Conservation (phyloP, 2,329 filamentous ascomycete genomes). For the Helotiales sp. region DNA sequence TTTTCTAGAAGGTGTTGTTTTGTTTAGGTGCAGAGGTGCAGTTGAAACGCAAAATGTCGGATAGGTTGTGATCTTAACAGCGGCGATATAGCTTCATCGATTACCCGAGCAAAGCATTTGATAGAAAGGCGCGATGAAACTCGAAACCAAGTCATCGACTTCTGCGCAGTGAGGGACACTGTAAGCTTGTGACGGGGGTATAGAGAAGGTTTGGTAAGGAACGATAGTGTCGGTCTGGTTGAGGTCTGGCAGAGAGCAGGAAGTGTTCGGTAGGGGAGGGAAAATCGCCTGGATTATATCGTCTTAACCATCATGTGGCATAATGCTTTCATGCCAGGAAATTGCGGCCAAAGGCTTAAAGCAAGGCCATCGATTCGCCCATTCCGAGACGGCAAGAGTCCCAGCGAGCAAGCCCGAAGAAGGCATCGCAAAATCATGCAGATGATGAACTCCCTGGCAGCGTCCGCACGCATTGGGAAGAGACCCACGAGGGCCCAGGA, state of each 20-base stretch:
- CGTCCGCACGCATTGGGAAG: constrained; percentile 22
- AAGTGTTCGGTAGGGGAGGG: constrained; percentile 24
- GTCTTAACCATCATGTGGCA: constrained; percentile 33
- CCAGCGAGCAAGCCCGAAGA: not conserved
- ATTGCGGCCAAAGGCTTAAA: constrained; percentile 37
- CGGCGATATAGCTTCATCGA: constrained; percentile 14
- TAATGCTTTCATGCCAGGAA: constrained; percentile 27
- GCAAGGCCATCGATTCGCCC: constrained; percentile 48
- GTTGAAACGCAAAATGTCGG: constrained; percentile 2
- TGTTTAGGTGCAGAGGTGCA: not conserved
- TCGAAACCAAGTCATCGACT: constrained; percentile 31
- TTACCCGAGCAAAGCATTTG: constrained; percentile 32
- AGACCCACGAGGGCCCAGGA: too few relatives aligned
- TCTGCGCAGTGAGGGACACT: constrained; percentile 27
- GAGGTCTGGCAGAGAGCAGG: constrained; percentile 20
- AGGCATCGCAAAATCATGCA: too few relatives aligned
- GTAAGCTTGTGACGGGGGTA: constrained; percentile 18
- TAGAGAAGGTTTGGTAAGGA: constrained; percentile 19
- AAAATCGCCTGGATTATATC: constrained; percentile 34
- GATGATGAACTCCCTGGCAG: not conserved
- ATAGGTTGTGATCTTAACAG: constrained; percentile 1
- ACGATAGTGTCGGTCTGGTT: too few relatives aligned
- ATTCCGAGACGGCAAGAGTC: constrained; percentile 49
- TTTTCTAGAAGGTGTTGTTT: constrained; percentile 30
- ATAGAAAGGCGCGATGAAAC: constrained; percentile 23